Conservation (phyloP, 257 asterid species). For the Echites panduratus region DNA sequence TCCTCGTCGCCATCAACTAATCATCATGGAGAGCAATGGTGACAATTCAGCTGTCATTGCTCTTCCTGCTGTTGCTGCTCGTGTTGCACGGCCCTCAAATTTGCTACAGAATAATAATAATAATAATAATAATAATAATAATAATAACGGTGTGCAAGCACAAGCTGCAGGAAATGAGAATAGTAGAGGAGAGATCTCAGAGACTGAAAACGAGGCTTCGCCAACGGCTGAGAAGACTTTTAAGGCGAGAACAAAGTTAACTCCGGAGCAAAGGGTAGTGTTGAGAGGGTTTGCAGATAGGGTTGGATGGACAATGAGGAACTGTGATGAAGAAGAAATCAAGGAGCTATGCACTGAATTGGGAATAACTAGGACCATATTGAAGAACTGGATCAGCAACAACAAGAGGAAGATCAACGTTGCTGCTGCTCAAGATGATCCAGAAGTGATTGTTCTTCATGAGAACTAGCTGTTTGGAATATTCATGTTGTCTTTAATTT, state of each 20-base stretch:
- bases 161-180: too few species aligned
- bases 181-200: too few species aligned
- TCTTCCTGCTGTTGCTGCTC: too few species aligned
- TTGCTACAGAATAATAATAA: too few species aligned
- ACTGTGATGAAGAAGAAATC: not conserved
- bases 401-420: not conserved
- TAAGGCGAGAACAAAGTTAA: not conserved
- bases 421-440: not conserved
- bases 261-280: not conserved
- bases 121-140: too few species aligned
- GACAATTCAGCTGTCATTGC: too few species aligned
- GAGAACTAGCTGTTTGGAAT: too few species aligned
- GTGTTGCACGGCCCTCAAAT: too few species aligned
- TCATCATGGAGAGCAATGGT: too few species aligned
- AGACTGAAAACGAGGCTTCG: not conserved
- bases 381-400: slow-evolving; percentile 19
- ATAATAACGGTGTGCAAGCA: too few species aligned
- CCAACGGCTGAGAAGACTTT: not conserved
- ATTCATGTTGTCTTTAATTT: too few species aligned
- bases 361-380: slow-evolving; percentile 1
- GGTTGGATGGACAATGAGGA: slow-evolving; percentile 5
- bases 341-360: slow-evolving; percentile 6
- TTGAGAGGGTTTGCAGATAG: slow-evolving; percentile 8
- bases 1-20: too few species aligned
- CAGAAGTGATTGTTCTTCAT: not conserved